Evolutionary conservation across 768 basidiomycete genomes (phyloP), one percentile per base, ranked within the genome.

Genomic region (Leccinum fibrillosum): DNA sequence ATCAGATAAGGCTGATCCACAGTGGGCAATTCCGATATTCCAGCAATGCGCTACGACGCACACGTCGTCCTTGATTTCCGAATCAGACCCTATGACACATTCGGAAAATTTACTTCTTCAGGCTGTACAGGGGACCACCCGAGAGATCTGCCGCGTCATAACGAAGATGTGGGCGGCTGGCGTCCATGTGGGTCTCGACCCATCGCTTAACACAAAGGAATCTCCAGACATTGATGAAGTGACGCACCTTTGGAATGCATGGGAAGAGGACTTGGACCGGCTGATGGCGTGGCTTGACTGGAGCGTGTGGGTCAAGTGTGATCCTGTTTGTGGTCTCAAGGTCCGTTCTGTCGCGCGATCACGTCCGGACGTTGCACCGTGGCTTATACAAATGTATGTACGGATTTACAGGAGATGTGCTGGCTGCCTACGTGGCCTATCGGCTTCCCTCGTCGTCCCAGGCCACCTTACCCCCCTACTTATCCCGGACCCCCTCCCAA

Each of bases 201-300:
- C 8, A 4, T 15, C 1, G 4, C 51, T 63, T 6, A 62, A 58
- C 32, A 53, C 30, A 5, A 55, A 51, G 26, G 44, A 57, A 30
- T n/a, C 15, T 6, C 52, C 42, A 0, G 52, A 62, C 15, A 21
- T 61, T 12, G 17, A 30, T 1, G 52, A 64, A 21, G 39, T 62
- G 25, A 53, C 30, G 5, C 37, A 2, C 2, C 26, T 74, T 44
- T 37, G 69, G n/a, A 21, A 23, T 12, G 34, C 52, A 5, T 83
- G 82, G 82, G 64, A 54, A 8, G 48, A 78, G 21, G 72, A 75
- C 9, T 49, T 80, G 23, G 58, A 70, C 7, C 58, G 51, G 2
- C 62, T 84, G 21, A 80, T 83, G 75, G 48, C 37, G 0, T 84
- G 83, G 82, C 67, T 84, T 0, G 82, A 79, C 58, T 85, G 83